Evolutionary conservation across 257 asterid species (phyloP).

Genomic region (Salvia hispanica): DNA sequence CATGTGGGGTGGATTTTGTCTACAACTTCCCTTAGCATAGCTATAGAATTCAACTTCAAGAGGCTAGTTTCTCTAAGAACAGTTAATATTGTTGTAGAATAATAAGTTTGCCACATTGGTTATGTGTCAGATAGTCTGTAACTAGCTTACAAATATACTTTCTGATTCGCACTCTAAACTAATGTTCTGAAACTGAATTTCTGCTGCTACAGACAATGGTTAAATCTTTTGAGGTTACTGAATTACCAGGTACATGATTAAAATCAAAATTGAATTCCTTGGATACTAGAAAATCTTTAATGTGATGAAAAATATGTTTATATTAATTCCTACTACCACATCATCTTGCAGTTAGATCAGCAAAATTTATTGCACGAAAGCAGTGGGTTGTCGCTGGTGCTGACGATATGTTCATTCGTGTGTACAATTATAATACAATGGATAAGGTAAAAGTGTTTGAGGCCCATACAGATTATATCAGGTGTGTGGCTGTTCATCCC

Average conservation of each 20-base stretch:
- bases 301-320: slow-evolving; percentile 14
- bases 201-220: slow-evolving; percentile 74
- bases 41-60: slow-evolving; percentile 4
- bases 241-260: slow-evolving; percentile 77
- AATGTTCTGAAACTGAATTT: slow-evolving; percentile 29
- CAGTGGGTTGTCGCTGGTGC: slow-evolving; percentile 99
- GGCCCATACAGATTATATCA: slow-evolving; percentile 96
- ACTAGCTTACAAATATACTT: slow-evolving; percentile 6
- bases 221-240: slow-evolving; percentile 94
- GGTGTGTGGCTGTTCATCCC: slow-evolving; percentile 99
- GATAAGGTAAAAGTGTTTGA: slow-evolving; percentile 96
- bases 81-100: not conserved
- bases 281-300: slow-evolving; percentile 4
- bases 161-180: slow-evolving; percentile 13
- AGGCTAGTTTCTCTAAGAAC: slow-evolving; percentile 27
- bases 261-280: slow-evolving; percentile 22
- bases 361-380: slow-evolving; percentile 89
- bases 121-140: not conserved
- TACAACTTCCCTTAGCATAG: slow-evolving; percentile 12
- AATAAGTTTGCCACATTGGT: no score
- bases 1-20: not conserved
- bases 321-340: slow-evolving; percentile 36
- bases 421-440: slow-evolving; percentile 96
- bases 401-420: slow-evolving; percentile 96
- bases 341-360: slow-evolving; percentile 81